These are phyloP conservation scores for Rasamsonia emersonii DNA, from an alignment of 2,329 filamentous ascomycete genomes.

Conservation along the genomic window DNA sequence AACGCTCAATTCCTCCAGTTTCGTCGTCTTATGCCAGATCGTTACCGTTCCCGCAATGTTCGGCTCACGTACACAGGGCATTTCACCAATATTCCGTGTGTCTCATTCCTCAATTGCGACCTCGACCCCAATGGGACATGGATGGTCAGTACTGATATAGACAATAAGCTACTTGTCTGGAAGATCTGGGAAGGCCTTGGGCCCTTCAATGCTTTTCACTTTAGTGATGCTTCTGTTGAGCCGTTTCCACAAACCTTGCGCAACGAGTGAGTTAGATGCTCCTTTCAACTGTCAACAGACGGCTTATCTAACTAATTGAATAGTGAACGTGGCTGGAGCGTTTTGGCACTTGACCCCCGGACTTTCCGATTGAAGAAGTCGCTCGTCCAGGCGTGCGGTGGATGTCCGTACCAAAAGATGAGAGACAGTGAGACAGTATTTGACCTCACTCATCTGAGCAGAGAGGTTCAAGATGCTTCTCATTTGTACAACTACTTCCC, in stretches of 20 bases:
- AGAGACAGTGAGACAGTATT: slow-evolving; percentile 16
- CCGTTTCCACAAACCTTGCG: slow-evolving; percentile 19
- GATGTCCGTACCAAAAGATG: slow-evolving; percentile 15
- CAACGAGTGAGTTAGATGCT: slow-evolving; percentile 12
- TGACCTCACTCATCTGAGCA: slow-evolving; percentile 21
- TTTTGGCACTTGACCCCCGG: slow-evolving; percentile 38
- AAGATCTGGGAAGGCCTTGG: slow-evolving; percentile 34
- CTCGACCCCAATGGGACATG: slow-evolving; percentile 47
- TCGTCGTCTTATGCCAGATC: slow-evolving; percentile 18
- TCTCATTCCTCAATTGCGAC: slow-evolving; percentile 51
- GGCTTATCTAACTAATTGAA: slow-evolving; percentile 8
- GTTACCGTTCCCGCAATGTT: slow-evolving; percentile 33
- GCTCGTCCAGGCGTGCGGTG: slow-evolving; percentile 34
- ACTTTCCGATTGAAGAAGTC: slow-evolving; percentile 28
- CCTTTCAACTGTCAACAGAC: not conserved
- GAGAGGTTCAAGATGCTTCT: slow-evolving; percentile 19
- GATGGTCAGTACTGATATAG: slow-evolving; percentile 51
- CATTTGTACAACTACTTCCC: slow-evolving; percentile 20
- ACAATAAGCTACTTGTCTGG: slow-evolving; percentile 43
- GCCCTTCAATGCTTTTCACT: slow-evolving; percentile 21
- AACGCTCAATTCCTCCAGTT: slow-evolving; percentile 19
- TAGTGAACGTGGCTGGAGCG: slow-evolving; percentile 35
- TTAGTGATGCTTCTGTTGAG: slow-evolving; percentile 19
- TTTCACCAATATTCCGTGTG: slow-evolving; percentile 47
- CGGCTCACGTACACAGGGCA: slow-evolving; percentile 35